These are phyloP conservation scores for Trichosporon sp. DNA, from an alignment of 1,284 basidiomycete genomes.

Conservation along the genomic window DNA sequence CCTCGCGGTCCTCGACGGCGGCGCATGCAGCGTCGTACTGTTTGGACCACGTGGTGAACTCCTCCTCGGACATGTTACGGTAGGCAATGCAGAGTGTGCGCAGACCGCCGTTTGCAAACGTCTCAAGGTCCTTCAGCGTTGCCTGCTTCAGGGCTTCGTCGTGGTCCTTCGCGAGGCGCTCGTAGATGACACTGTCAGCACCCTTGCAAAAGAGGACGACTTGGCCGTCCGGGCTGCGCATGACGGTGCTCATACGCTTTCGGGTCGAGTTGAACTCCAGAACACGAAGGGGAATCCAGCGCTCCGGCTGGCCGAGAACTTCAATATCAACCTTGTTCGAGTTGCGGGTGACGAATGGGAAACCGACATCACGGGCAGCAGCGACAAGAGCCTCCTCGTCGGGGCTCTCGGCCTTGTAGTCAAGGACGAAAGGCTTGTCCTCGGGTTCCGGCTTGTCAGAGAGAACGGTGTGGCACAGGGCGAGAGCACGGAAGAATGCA, in stretches of 20 bases:
- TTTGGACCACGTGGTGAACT: conserved; percentile 80
- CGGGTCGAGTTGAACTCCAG: conserved; percentile 92
- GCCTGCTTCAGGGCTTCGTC: conserved; percentile 72
- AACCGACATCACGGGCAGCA: conserved; percentile 88
- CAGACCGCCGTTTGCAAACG: conserved; percentile 88
- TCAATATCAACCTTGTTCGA: conserved; percentile 83
- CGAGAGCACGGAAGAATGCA: conserved; percentile 87
- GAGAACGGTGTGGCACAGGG: conserved; percentile 88
- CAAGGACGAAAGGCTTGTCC: conserved; percentile 68
- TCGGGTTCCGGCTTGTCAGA: conserved; percentile 68
- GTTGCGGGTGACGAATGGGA: conserved; percentile 79
- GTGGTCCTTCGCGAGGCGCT: conserved; percentile 74
- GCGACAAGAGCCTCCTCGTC: conserved; percentile 93
- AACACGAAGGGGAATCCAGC: conserved; percentile 75
- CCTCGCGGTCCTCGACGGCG: conserved; percentile 77
- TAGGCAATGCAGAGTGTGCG: conserved; percentile 90
- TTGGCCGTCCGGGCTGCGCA: conserved; percentile 77
- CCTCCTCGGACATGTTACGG: conserved; percentile 75
- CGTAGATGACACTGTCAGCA: conserved; percentile 94
- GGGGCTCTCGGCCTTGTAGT: conserved; percentile 89
- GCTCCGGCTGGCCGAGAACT: conserved; percentile 84
- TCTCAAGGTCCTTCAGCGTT: conserved; percentile 85
- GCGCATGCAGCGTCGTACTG: conserved; percentile 78
- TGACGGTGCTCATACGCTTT: conserved; percentile 90
- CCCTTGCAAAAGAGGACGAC: conserved; percentile 91